Conservation (phyloP, 495 filamentous ascomycete genomes). For the Bombardia bombarda region DNA sequence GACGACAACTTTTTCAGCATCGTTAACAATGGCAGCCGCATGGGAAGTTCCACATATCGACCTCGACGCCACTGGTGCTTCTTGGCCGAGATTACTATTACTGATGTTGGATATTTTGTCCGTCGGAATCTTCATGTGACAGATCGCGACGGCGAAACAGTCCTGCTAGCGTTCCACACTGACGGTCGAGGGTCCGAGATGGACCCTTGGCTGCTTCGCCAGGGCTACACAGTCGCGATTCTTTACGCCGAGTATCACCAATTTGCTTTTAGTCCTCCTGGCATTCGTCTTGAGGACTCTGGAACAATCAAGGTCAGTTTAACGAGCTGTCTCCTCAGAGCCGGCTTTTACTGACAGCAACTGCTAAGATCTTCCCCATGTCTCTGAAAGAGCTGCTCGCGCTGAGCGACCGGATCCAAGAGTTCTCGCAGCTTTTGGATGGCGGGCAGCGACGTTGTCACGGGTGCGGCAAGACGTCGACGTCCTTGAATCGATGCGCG, state of each 20-base stretch:
- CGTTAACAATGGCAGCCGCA: too few species aligned
- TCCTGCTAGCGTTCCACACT: conserved; percentile 1
- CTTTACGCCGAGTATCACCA: neutral
- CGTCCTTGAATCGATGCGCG: neutral
- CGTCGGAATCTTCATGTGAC: neutral
- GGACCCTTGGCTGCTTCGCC: neutral
- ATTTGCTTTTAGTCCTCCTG: neutral
- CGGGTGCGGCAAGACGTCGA: neutral
- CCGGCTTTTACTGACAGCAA: neutral
- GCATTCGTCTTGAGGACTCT: neutral
- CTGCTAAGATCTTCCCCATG: conserved; percentile 1
- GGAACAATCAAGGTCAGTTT: neutral
- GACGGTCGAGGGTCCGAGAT: neutral
- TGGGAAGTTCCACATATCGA: too few species aligned
- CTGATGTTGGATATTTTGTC: neutral
- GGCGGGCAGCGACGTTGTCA: neutral
- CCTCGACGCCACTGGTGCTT: conserved; percentile 3
- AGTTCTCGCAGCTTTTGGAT: neutral
- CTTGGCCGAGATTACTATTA: neutral
- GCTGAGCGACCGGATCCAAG: conserved; percentile 1
- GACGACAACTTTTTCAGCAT: too few species aligned
- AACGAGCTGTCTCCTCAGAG: neutral
- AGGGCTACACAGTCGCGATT: conserved; percentile 1
- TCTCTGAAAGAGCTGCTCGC: neutral
- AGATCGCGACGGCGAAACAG: neutral